Evolutionary conservation across 768 basidiomycete species (phyloP), one percentile per base, ranked within the genome.

Genomic region (Amanita polypyramis): DNA sequence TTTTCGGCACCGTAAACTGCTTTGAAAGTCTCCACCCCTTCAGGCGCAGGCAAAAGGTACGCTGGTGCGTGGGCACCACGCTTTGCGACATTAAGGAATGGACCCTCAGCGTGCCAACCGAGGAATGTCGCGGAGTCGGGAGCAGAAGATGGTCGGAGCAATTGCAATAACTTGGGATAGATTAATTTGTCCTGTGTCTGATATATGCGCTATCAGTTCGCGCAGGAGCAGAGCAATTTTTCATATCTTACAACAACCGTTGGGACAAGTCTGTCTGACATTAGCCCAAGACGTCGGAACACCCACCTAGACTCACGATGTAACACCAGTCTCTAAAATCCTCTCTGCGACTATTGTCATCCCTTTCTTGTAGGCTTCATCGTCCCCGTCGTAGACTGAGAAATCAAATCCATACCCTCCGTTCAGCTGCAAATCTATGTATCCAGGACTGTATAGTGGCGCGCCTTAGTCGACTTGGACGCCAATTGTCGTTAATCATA

Each of bases 41-140:
- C 69, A 1, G 70, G 68, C 0, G 88, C 86, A 19, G 74, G 54
- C 20, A 77, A 61, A 25, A 89, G 77, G 63, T 78, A 79, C 2
- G 77, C 68, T 2, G 79, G 76, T 1, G 84, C 74, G 60, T 95
- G 92, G 2, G 86, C 88, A 2, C 92, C 92, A 37, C 85, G 80
- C 61, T 91, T 91, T n/a, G 74, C 73, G 34, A 78, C 65, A 47
- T 89, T 82, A 36, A 93, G 72, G 68, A 93, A 94, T 0, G 92
- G 91, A 0, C 92, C 92, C 64, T 95, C 92, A 21, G 77, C 86
- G 54, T 95, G 92, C 83, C 86, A 94, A 21, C 92, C 92, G 10
- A 94, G 75, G 2, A 91, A 62, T 29, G 76, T 81, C 0, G 91
- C 89, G 8, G 82, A 83, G 8, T 55, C 68, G 0, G 76, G 67